Evolutionary conservation across 495 filamentous ascomycete species (phyloP).

Genomic region (Talaromyces thailandensis): DNA sequence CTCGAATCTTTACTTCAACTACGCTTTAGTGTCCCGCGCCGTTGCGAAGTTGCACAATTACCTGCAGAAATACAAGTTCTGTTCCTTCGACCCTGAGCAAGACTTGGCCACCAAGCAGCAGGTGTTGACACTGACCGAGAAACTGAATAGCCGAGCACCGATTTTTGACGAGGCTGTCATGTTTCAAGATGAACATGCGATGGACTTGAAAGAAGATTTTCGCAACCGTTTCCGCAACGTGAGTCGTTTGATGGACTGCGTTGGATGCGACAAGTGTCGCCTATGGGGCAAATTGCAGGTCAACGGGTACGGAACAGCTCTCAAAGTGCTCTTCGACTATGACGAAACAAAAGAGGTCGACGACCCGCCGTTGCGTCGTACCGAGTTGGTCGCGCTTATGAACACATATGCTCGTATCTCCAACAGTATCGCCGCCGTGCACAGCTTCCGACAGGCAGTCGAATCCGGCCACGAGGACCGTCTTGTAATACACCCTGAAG

Average conservation of each 20-base stretch:
- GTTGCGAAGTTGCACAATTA: constrained; percentile 85
- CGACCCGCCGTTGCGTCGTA: constrained; percentile 71
- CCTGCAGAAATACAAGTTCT: constrained; percentile 80
- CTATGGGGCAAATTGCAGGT: constrained; percentile 99
- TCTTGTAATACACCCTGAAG: constrained; percentile 17
- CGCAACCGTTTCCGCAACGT: constrained; percentile 95
- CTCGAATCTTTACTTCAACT: constrained; percentile 98
- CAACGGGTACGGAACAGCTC: constrained; percentile 84
- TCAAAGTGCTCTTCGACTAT: constrained; percentile 95
- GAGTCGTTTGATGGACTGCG: constrained; percentile 94
- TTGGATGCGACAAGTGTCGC: constrained; percentile 96
- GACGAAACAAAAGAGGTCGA: constrained; percentile 67
- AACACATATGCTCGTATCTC: constrained; percentile 88
- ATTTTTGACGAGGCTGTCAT: constrained; percentile 94
- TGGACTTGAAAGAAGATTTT: constrained; percentile 92
- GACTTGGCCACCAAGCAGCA: constrained; percentile 72
- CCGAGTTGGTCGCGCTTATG: constrained; percentile 86
- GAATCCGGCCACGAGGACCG: constrained; percentile 28
- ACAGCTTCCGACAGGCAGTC: constrained; percentile 58
- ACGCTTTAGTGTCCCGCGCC: constrained; percentile 83
- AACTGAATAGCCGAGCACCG: constrained; percentile 54
- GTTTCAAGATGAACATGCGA: constrained; percentile 61
- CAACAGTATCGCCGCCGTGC: constrained; percentile 64
- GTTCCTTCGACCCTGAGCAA: constrained; percentile 72
- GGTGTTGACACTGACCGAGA: constrained; percentile 59